Percentiles rank a stretch among this genome's conserved stretches.
Conservation (phyloP, 2,329 filamentous ascomycete species). For the Monosporascus sp. region DNA sequence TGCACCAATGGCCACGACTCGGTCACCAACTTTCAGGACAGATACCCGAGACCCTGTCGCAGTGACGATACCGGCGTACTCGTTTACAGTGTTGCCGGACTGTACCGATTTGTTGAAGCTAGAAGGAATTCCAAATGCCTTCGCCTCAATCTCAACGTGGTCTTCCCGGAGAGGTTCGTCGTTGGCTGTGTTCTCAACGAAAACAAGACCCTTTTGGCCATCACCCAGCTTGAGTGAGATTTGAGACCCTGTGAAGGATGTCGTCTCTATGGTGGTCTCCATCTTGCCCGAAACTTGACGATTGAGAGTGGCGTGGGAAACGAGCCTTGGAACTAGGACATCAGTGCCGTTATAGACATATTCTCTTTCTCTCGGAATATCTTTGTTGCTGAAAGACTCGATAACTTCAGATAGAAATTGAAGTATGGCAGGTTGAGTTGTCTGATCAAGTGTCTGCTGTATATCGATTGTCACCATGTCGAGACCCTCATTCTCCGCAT, state of each 20-base stretch:
- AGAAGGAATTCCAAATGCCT: slow-evolving; percentile 5
- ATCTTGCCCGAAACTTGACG: background rate
- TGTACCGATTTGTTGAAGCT: background rate
- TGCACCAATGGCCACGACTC: background rate
- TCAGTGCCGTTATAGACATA: slow-evolving; percentile 6
- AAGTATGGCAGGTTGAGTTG: background rate
- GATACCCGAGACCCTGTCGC: background rate
- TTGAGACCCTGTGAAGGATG: background rate
- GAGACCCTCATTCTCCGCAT: slow-evolving; percentile 7
- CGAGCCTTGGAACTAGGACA: slow-evolving; percentile 6
- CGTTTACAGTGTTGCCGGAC: slow-evolving; percentile 3
- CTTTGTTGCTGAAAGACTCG: slow-evolving; percentile 1
- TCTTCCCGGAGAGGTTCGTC: slow-evolving; percentile 3
- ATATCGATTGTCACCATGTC: slow-evolving; percentile 8
- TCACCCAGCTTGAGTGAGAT: background rate
- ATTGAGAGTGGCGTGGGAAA: slow-evolving; percentile 4
- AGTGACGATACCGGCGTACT: background rate
- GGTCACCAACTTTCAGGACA: background rate
- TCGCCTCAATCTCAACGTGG: slow-evolving; percentile 8
- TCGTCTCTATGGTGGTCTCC: background rate
- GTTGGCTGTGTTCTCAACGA: background rate
- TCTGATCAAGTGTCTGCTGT: slow-evolving; percentile 3
- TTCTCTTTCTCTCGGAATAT: slow-evolving; percentile 1
- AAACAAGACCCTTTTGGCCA: background rate
- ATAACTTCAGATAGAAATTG: slow-evolving; percentile 3